Base-by-base conservation (phyloP, 768 basidiomycete genomes). In the Dioszegia aurantiaca region DNA sequence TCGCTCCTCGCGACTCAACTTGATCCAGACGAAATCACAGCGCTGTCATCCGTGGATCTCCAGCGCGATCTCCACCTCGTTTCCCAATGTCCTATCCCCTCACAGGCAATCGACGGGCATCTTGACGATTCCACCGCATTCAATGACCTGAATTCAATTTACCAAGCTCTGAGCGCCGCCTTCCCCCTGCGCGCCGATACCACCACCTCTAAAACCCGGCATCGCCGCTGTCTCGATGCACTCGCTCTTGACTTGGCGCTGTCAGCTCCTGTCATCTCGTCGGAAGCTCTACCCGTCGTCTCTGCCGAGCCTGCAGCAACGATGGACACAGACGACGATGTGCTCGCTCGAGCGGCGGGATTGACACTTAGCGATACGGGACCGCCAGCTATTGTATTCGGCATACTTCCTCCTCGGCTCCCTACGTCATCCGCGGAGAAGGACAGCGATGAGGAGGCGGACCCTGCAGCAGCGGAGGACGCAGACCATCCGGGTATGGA, bases 221-320 rank as follows among this genome's bases (percentile, higher is more conserved):
- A 43, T 33, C 17, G 27, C 23, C 27, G 33, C n/a, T 27, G 28
- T 37, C 16, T 46, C 14, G 43, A 55, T 21, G 41, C 41, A 16
- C 19, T 55, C 3, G 54, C 54, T n/a, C 1, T 55, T 9, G 54
- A 55, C 33, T 23, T 55, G 31, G 54, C 54, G 5, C 17, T 55
- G 17, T 55, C 54, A 9, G 33, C 3, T 9, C n/a, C 28, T 24
- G 43, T 55, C 9, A 8, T 44, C 4, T 55, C 54, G n/a, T 55
- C 54, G 12, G 54, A 55, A 21, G 16, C 54, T 33, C 12, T 46
- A 4, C 53, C 53, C 16, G 11, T 17, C 23, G 26, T 12, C 11
- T 43, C 37, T 19, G 9, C 12, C 24, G 27, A n/a, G 5, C 9
- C 24, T 19, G n/a, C n/a, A 16, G 19, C n/a, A 10, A n/a, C 10